Evolutionary conservation across 139 green algal species (phyloP), one percentile per base, ranked within the genome.

Genomic region (Ulvella scutata): DNA sequence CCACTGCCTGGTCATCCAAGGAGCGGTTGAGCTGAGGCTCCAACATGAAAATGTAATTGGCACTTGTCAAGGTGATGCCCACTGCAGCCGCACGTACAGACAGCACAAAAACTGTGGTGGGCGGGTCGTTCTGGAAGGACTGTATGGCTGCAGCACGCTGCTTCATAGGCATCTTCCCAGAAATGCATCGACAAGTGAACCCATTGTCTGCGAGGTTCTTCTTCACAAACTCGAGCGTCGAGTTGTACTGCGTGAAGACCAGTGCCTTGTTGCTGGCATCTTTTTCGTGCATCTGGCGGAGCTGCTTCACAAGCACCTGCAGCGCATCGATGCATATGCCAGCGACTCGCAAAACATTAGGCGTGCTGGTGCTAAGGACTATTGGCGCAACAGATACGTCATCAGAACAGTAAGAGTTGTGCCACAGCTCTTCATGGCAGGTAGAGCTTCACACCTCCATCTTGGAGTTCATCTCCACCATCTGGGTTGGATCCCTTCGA

Each of bases 11-110:
- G 60, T 91, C 85, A 81, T 95, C 90, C 72, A 92, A 79, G 3
- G 90, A 87, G 0, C 88, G 90, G 84, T 96, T 94, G 26, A 93
- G 61, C 72, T 79, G 83, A 4, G 90, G 90, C 83, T 96, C 90
- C 61, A 93, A 76, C 60, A 92, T 76, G 74, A 87, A 89, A 20
- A 92, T 81, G 35, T 90, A 75, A 38, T 74, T 84, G 60, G 89
- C 88, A 26, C 83, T 82, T 3, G 88, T 93, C 0, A 93, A 82
- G 84, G 92, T 87, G 84, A 89, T 89, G 82, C 86, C 82, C 38
- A 86, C 82, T 1, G 37, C 59, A 37, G 76, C 79, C 4, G 21
- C 75, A 40, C 43, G 35, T 72, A 36, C n/a, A 7, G 51, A 36
- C 13, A 26, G n/a, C 13, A 67, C 33, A 26, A 67, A 67, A 10